A percentile compares a stretch with the other conserved stretches of the same genome.
phyloP scores from a whole-genome alignment of 169 alveolate species.

The Amoebophrya sp. region DNA sequence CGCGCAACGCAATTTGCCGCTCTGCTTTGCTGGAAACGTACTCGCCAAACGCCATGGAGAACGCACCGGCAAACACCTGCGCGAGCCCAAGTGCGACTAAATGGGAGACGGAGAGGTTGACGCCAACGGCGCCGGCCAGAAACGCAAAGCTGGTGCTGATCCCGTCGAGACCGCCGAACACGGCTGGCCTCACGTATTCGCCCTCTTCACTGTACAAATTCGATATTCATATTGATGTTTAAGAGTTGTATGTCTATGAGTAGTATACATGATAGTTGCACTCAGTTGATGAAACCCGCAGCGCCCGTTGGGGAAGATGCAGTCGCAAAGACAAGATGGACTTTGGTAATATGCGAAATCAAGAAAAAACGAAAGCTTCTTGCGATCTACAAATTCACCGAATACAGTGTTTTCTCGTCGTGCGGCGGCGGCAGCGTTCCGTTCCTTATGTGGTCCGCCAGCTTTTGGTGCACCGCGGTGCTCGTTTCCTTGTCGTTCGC shows the following conservation, averaged over 20 bases:
- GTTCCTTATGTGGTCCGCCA: no score
- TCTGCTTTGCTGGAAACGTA: conserved; percentile 32
- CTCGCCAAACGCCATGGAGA: conserved; percentile 33
- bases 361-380: no score
- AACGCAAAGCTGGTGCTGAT: conserved; percentile 17
- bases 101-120: conserved; percentile 12
- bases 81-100: conserved; percentile 26
- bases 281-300: no score
- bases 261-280: no score
- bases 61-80: conserved; percentile 32
- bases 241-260: no score
- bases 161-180: conserved; percentile 35
- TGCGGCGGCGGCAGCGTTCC: no score
- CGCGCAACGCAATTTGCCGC: conserved; percentile 2
- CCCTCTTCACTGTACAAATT: not conserved
- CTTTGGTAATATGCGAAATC: no score
- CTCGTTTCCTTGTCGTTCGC: not conserved
- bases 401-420: no score
- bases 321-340: no score
- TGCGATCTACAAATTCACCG: no score
- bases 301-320: no score
- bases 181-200: conserved; percentile 25
- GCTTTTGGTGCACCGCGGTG: not conserved
- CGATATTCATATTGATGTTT: no score
- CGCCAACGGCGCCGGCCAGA: conserved; percentile 32